phyloP scores from a whole-genome alignment of 2,329 filamentous ascomycete species.

The Xylariaceae sp. region DNA sequence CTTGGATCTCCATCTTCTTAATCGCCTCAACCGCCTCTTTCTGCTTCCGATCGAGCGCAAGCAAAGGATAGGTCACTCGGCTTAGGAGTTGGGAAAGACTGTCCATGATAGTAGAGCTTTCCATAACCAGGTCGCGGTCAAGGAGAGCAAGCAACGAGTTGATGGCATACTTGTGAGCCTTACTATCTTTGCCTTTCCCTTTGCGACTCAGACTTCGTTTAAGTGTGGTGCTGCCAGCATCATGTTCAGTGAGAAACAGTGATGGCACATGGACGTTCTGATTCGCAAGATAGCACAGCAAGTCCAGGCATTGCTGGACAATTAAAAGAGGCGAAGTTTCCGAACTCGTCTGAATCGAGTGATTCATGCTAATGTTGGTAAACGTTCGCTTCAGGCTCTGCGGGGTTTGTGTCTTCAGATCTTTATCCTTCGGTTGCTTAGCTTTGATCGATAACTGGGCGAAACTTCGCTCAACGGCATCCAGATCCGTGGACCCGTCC shows the following conservation, averaged over 20 bases:
- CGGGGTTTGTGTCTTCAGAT: constrained; percentile 69
- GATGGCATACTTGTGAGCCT: constrained; percentile 81
- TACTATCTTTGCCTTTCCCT: constrained; percentile 81
- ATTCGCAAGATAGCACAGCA: constrained; percentile 77
- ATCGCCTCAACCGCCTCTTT: constrained; percentile 37
- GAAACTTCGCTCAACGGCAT: constrained; percentile 92
- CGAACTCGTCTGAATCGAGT: constrained; percentile 57
- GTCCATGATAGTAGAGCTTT: constrained; percentile 96
- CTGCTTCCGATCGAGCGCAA: constrained; percentile 67
- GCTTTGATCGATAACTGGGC: constrained; percentile 87
- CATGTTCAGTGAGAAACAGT: constrained; percentile 93
- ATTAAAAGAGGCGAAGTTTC: constrained; percentile 93
- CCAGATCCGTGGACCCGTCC: constrained; percentile 89
- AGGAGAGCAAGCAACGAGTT: constrained; percentile 85
- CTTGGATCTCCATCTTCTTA: constrained; percentile 31
- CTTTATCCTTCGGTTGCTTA: constrained; percentile 68
- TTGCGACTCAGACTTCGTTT: constrained; percentile 77
- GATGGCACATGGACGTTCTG: constrained; percentile 84
- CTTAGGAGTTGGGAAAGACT: constrained; percentile 82
- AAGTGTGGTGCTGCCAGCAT: constrained; percentile 65
- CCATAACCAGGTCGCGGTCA: constrained; percentile 92
- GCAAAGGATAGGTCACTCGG: constrained; percentile 81
- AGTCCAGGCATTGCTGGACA: constrained; percentile 88
- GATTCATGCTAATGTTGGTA: constrained; percentile 49
- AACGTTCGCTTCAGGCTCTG: constrained; percentile 72